These are phyloP conservation scores for Blastocystis sp. DNA, from an alignment of 352 stramenopile genomes.

Conservation along the genomic window DNA sequence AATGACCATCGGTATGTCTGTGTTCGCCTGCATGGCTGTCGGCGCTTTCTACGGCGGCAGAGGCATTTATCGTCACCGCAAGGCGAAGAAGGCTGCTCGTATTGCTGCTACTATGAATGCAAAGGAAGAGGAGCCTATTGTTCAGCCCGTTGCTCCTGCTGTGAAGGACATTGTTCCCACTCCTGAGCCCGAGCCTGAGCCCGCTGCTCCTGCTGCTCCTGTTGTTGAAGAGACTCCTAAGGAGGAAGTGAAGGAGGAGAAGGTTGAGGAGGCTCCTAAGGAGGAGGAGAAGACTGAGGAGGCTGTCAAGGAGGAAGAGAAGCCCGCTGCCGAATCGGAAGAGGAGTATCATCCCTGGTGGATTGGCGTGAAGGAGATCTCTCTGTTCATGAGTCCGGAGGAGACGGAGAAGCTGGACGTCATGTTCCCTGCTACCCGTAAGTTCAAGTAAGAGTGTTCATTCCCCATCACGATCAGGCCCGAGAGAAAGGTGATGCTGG, in stretches of 20 bases:
- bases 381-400: conserved; percentile 23
- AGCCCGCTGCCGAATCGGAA: not conserved
- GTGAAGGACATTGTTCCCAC: not conserved
- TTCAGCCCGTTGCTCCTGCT: not conserved
- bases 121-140: not conserved
- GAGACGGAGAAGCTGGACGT: conserved; percentile 18
- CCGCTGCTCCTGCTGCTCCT: not conserved
- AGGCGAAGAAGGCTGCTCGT: conserved; percentile 49
- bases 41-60: conserved; percentile 29
- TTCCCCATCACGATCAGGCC: conserved; percentile 9
- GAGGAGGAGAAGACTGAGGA: not conserved
- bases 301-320: conserved; percentile 11
- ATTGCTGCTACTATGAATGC: not conserved
- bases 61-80: conserved; percentile 34
- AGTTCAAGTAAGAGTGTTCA: not conserved
- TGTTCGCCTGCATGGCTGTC: conserved; percentile 23
- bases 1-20: conserved; percentile 63
- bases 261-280: not conserved
- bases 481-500: conserved; percentile 36
- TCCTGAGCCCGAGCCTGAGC: not conserved
- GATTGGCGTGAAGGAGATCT: conserved; percentile 67
- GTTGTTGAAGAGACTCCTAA: not conserved
- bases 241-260: not conserved
- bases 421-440: conserved; percentile 41
- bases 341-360: conserved; percentile 67